phyloP scores from a whole-genome alignment of 2,329 filamentous ascomycete species.

The Fusarium incarnatum region DNA sequence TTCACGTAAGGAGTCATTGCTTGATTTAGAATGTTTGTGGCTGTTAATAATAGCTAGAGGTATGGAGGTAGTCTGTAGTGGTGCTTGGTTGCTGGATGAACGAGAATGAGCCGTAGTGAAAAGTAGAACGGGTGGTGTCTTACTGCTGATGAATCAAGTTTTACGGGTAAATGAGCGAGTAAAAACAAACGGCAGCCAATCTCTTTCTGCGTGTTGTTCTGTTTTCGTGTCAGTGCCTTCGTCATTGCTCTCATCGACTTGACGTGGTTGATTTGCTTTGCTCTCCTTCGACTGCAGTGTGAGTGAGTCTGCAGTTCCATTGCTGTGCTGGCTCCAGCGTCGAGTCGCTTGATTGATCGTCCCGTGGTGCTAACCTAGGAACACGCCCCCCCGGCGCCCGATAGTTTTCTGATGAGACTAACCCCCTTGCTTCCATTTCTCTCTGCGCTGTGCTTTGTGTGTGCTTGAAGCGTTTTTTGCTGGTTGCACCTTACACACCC shows the following conservation, averaged over 20 bases:
- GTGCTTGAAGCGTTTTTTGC: constrained; percentile 17
- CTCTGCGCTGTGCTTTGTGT: constrained; percentile 7
- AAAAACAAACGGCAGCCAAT: constrained; percentile 12
- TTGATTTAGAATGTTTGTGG: constrained; percentile 24
- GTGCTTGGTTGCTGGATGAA: constrained; percentile 35
- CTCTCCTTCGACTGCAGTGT: constrained; percentile 23
- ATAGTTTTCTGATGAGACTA: neutral
- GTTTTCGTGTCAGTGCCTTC: constrained; percentile 36
- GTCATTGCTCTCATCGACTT: constrained; percentile 37
- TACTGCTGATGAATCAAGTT: constrained; percentile 36
- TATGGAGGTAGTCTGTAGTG: neutral
- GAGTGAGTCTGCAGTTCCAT: constrained; percentile 31
- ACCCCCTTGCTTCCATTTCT: constrained; percentile 31
- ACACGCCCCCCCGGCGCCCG: constrained; percentile 17
- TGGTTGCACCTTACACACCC: constrained; percentile 41
- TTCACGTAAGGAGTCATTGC: neutral
- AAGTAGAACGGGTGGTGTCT: constrained; percentile 2
- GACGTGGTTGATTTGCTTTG: constrained; percentile 37
- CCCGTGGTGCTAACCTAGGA: constrained; percentile 19
- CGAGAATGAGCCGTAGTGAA: constrained; percentile 21
- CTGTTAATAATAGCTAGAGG: constrained; percentile 9
- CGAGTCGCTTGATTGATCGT: constrained; percentile 40
- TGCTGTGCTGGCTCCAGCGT: constrained; percentile 41
- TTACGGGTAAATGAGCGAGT: constrained; percentile 20
- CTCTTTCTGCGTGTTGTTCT: constrained; percentile 33